These are phyloP conservation scores for Allium sativum DNA, from an alignment of 106 monocot species.

Conservation along the genomic window DNA sequence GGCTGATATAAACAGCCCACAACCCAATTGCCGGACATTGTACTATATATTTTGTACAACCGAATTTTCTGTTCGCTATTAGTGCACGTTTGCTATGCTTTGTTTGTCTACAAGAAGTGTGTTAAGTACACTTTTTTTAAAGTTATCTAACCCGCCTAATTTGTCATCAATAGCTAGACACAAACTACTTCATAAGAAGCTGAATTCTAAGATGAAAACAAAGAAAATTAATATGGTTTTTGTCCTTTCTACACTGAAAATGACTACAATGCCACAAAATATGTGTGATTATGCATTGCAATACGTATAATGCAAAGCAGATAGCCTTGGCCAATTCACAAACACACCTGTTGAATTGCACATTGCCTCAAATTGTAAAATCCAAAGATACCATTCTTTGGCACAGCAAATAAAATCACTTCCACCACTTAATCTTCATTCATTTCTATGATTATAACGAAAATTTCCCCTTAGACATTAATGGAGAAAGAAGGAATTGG, in stretches of 20 bases:
- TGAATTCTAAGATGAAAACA: too few relatives aligned
- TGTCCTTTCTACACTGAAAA: background rate
- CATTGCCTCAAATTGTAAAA: background rate
- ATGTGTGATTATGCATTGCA: constrained; percentile 1
- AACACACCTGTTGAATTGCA: background rate
- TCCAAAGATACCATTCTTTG: background rate
- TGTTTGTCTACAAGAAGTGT: too few relatives aligned
- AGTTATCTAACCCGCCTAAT: too few relatives aligned
- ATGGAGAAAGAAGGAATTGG: constrained; percentile 12
- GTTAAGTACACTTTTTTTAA: too few relatives aligned
- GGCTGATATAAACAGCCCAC: too few relatives aligned
- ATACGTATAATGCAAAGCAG: background rate
- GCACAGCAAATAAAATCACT: background rate
- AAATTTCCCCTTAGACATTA: background rate
- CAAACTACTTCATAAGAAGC: too few relatives aligned
- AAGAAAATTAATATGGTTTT: too few relatives aligned
- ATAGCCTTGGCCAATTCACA: constrained; percentile 5
- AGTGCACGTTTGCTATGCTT: too few relatives aligned
- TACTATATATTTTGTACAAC: too few relatives aligned
- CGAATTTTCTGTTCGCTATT: too few relatives aligned
- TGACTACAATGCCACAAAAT: constrained; percentile 1
- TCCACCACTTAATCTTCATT: background rate
- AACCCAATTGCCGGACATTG: too few relatives aligned
- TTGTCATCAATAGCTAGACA: too few relatives aligned
- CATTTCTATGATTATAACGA: background rate